Evolutionary conservation across 2,329 filamentous ascomycete genomes (phyloP).

Genomic region (Alternaria rosae): DNA sequence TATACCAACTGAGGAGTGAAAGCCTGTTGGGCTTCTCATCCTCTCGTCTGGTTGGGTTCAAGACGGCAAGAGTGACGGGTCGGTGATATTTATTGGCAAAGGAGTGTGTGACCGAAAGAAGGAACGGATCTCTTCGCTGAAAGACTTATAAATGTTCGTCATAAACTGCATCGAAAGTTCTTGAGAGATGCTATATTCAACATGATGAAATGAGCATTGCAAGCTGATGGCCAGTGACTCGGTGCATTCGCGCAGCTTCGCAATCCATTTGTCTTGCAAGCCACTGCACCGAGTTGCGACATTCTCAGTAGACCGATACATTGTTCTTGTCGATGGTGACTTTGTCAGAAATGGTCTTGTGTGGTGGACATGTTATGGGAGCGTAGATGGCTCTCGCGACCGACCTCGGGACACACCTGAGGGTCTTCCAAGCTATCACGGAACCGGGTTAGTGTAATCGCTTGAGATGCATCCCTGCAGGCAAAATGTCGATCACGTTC

Average conservation of each 20-base stretch:
- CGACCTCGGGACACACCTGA: background rate
- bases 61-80: background rate
- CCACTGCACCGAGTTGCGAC: too few species aligned
- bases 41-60: background rate
- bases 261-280: too few species aligned
- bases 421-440: background rate
- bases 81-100: background rate
- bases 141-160: too few species aligned
- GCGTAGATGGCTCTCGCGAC: background rate
- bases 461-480: conserved; percentile 2
- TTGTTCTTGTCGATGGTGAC: background rate
- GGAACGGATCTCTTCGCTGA: too few species aligned
- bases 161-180: too few species aligned
- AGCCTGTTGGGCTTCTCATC: background rate
- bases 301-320: too few species aligned
- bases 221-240: background rate
- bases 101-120: too few species aligned
- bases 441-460: background rate
- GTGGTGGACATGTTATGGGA: background rate
- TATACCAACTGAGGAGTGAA: background rate
- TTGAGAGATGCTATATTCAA: too few species aligned
- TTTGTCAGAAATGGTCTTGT: background rate
- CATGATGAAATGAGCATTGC: too few species aligned
- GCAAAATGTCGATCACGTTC: conserved; percentile 13
- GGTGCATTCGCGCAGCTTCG: background rate